Evolutionary conservation across 2,329 filamentous ascomycete genomes (phyloP).

Genomic region (Talaromyces sp.): DNA sequence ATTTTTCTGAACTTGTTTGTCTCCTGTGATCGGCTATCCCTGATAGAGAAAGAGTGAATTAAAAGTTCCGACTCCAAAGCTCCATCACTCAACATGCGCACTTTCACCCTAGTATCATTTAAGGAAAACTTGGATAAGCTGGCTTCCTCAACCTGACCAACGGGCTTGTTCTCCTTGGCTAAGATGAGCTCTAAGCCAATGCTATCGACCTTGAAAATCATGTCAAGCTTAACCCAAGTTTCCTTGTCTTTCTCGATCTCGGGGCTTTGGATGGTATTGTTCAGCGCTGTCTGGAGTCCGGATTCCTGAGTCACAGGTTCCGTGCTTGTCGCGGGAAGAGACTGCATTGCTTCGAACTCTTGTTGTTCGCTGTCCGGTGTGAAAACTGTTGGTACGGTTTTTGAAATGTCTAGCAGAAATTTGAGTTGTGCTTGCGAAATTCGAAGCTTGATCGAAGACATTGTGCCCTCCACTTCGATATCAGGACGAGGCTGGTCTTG

Average conservation of each 20-base stretch:
- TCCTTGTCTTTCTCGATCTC: conserved; percentile 64
- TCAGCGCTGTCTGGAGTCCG: conserved; percentile 13
- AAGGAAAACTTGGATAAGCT: conserved; percentile 92
- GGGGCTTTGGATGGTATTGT: conserved; percentile 55
- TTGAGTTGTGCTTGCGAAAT: conserved; percentile 88
- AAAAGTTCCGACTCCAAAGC: conserved; percentile 89
- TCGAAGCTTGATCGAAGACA: conserved; percentile 88
- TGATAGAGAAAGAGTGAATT: conserved; percentile 89
- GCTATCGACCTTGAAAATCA: conserved; percentile 82
- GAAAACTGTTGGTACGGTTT: conserved; percentile 83
- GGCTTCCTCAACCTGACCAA: conserved; percentile 69
- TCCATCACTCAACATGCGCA: conserved; percentile 86
- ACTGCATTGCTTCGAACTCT: conserved; percentile 67
- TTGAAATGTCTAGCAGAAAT: conserved; percentile 80
- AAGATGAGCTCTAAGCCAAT: conserved; percentile 84
- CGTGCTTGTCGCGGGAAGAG: conserved; percentile 56
- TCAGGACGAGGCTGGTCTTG: conserved; percentile 74
- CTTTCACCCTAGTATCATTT: conserved; percentile 85
- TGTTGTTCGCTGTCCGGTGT: conserved; percentile 64
- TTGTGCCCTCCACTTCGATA: conserved; percentile 80
- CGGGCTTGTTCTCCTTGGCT: conserved; percentile 66
- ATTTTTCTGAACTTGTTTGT: conserved; percentile 96
- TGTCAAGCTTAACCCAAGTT: conserved; percentile 87
- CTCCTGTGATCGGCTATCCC: conserved; percentile 81
- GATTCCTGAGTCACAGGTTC: conserved; percentile 42